Evolutionary conservation across 306 rosid species (phyloP).

Genomic region (Nissolia schottii): DNA sequence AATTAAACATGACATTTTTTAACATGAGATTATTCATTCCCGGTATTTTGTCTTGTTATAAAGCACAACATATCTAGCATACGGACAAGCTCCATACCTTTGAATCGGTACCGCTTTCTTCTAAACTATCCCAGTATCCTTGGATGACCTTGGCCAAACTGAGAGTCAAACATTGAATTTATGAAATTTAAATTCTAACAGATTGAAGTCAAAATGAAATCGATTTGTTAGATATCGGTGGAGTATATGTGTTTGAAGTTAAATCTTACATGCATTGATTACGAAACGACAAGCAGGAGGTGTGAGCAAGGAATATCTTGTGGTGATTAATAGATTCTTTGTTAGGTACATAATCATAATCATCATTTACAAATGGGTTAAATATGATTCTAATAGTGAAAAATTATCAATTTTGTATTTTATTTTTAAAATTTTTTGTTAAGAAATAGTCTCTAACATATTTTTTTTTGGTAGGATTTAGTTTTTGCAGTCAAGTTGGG

Average conservation of each 20-base stretch:
- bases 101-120: background rate
- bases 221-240: background rate
- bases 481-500: too few species aligned
- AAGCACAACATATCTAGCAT: background rate
- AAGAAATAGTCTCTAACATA: too few species aligned
- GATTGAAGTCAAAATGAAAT: background rate
- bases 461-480: too few species aligned
- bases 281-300: background rate
- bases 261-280: background rate
- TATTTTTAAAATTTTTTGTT: too few species aligned
- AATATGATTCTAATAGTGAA: too few species aligned
- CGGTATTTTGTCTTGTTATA: background rate
- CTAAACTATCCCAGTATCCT: background rate
- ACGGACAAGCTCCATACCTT: slow-evolving; percentile 3
- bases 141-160: slow-evolving; percentile 14
- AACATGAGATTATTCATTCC: too few species aligned
- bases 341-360: too few species aligned
- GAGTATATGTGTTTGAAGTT: background rate
- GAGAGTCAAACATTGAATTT: background rate
- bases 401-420: too few species aligned
- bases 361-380: too few species aligned
- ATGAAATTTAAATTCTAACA: background rate
- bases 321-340: too few species aligned
- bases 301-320: background rate
- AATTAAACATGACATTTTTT: too few species aligned